Base-by-base conservation (phyloP, 352 stramenopile genomes). In the Phytophthora capsici region DNA sequence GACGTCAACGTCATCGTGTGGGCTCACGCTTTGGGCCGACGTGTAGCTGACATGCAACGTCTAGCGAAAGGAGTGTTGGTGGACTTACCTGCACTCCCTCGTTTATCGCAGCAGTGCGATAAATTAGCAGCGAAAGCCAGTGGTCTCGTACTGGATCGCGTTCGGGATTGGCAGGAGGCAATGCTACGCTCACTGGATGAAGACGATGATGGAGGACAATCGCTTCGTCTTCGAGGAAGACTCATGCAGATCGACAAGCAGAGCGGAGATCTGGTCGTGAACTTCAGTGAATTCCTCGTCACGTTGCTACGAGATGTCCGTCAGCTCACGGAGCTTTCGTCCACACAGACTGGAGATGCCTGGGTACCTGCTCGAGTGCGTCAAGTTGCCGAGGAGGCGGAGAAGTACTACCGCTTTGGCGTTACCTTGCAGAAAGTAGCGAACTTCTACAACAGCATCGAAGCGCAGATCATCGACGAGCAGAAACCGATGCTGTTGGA, bases 401-500 rank as follows among this genome's bases (percentile, higher is more conserved):
- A 98, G 67, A 94, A 94, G 57, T 98, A 96, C 81, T 98, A 98
- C 67, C 90, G 93, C 16, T 98, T 96, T 66, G 95, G 91, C 13
- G 92, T 99, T 8, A 95, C 93, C 50, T 77, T 99, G 17, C 98
- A 99, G 63, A 99, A 98, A 69, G 90, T 98, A 6, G 93, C 96
- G 1, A 98, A 98, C 56, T 98, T 98, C 65, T 99, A 98, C 86
- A 99, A 99, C 80, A 97, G 88, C 57, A 96, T 99, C 63, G 93
- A 97, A 23, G 85, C 83, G 7, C 84, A 98, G 55, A 98, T 99
- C 66, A 98, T 99, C 23, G 81, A 94, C 9, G 86, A 93, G 52
- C 94, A 98, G 78, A 98, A 98, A 57, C 87, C 93, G 2, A 97
- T 99, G 90, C 80, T 99, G 16, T 70, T 99, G 3, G 90, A 98